Evolutionary conservation across 768 basidiomycete genomes (phyloP).

Genomic region (Tylopilus sp.): DNA sequence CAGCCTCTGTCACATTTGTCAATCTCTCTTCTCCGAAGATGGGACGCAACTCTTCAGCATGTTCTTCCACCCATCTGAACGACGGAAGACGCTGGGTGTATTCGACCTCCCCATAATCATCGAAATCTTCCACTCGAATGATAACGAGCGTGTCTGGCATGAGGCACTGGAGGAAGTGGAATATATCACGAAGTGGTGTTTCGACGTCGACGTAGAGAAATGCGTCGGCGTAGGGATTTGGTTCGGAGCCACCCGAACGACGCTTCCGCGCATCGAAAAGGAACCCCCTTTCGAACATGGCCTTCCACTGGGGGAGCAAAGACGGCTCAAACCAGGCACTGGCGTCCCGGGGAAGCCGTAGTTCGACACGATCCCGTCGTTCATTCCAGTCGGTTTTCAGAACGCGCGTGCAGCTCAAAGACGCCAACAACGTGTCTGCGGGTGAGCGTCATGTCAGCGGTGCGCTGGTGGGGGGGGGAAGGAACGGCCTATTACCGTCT

Average conservation of each 20-base stretch:
- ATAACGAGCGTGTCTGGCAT: constrained; percentile 7
- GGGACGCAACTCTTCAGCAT: neutral
- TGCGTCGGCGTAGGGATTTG: constrained; percentile 2
- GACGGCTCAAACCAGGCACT: constrained; percentile 2
- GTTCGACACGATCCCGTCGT: neutral
- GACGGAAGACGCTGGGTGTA: constrained; percentile 5
- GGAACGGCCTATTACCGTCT: neutral
- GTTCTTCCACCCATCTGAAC: constrained; percentile 1
- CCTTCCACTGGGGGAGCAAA: neutral
- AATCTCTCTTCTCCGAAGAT: constrained; percentile 2
- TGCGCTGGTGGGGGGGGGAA: neutral
- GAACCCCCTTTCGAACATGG: neutral
- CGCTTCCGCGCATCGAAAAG: neutral
- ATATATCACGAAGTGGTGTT: constrained; percentile 1
- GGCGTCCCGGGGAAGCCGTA: neutral
- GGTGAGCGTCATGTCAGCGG: neutral
- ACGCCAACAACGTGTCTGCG: neutral
- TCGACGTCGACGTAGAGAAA: constrained; percentile 9
- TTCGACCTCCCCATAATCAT: neutral
- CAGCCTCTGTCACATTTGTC: neutral
- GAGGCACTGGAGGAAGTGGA: constrained; percentile 7
- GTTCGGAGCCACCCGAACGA: neutral
- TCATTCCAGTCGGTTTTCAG: neutral
- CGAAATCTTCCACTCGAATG: constrained; percentile 2
- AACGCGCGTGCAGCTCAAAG: neutral